Conservation (phyloP, 192 early-diverging fungal species). For the Piromyces finnis region DNA sequence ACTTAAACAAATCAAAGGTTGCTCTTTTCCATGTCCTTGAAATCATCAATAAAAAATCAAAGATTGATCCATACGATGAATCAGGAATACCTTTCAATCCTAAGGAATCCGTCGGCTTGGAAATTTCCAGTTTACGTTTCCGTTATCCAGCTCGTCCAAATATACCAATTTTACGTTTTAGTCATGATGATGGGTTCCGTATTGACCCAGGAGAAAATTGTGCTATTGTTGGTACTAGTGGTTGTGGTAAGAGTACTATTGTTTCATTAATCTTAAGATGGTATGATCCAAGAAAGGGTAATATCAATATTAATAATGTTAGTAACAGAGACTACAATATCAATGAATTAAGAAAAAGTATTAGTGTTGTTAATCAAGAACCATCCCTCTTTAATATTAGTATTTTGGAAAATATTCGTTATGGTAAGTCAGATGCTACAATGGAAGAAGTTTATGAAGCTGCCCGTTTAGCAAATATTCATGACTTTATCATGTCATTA, state of each 20-base stretch:
- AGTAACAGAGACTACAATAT: constrained; percentile 44
- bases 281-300: constrained; percentile 52
- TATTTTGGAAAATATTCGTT: constrained; percentile 77
- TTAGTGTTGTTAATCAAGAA: constrained; percentile 87
- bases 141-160: constrained; percentile 45
- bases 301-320: constrained; percentile 34
- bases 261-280: constrained; percentile 8
- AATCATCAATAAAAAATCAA: constrained; percentile 47
- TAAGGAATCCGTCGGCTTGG: constrained; percentile 9
- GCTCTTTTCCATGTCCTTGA: constrained; percentile 54
- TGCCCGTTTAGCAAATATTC: background rate
- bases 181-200: constrained; percentile 46
- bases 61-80: constrained; percentile 38
- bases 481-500: background rate
- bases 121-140: constrained; percentile 19
- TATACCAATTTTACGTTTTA: constrained; percentile 16
- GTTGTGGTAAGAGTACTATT: constrained; percentile 50
- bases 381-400: constrained; percentile 76
- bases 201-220: constrained; percentile 23
- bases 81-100: constrained; percentile 9
- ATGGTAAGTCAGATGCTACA: constrained; percentile 30
- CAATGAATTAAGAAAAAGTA: constrained; percentile 40
- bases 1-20: constrained; percentile 57
- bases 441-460: constrained; percentile 1
- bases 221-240: constrained; percentile 30